Evolutionary conservation across 2,329 filamentous ascomycete species (phyloP), one percentile per base, ranked within the genome.

Genomic region (Calonectria crousiana): DNA sequence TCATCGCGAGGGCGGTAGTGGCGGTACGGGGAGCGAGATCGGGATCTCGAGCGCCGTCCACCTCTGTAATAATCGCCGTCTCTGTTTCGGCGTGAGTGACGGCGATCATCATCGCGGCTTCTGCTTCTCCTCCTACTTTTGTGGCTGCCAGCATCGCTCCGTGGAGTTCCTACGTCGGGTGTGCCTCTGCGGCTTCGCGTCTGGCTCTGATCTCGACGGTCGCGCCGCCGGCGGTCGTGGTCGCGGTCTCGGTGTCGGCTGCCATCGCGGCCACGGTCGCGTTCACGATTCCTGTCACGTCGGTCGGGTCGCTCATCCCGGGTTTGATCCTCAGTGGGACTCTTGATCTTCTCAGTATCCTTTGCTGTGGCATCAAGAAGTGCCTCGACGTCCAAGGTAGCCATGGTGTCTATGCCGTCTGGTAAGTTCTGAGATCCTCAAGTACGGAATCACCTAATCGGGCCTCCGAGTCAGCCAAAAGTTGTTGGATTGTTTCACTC

Each of bases 281-380:
- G 88, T 72, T 91, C 87, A 78, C 89, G 88, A 72, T 92, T 89
- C 79, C 88, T 87, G 70, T 87, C 87, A 74, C 89, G 89, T 77
- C 91, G 89, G 79, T 86, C 87, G 77, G 76, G 67, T 49, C 72
- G 69, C 53, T 88, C 79, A 71, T 83, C 78, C 79, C 80, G 81
- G 71, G 90, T 89, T 80, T 92, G 91, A 77, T 88, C 87, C 76
- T 91, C 90, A 78, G 87, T 83, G 72, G 86, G 84, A 76, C 84
- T 79, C 80, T 86, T 86, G 75, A 80, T 82, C 74, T 88, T 87
- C 69, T 90, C 87, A 69, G 87, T 86, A 78, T 89, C 88, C 83
- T 92, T 93, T 67, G 94, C 95, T 76, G 94, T 95, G 67, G 94
- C 95, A 86, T 98, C 95, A 79, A 98, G 92, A 78, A 98, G 91